These are phyloP conservation scores for Naganishia randhawae DNA, from an alignment of 768 basidiomycete genomes.

Conservation along the genomic window DNA sequence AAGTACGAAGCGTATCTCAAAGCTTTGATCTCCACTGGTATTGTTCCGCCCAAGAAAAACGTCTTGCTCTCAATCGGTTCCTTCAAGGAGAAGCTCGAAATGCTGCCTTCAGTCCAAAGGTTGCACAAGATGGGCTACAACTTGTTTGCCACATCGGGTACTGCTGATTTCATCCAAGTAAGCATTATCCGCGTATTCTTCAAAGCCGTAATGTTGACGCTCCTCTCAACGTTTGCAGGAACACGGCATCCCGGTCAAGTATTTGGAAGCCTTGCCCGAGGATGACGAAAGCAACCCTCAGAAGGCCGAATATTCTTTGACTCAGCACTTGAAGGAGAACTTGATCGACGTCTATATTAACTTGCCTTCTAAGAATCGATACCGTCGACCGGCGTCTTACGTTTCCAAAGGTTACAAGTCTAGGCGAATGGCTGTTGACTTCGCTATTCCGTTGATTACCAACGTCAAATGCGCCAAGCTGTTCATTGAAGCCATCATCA, in stretches of 20 bases:
- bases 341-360: slow-evolving; percentile 99
- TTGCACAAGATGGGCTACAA: slow-evolving; percentile 88
- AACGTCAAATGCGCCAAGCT: slow-evolving; percentile 99
- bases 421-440: slow-evolving; percentile 97
- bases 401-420: slow-evolving; percentile 94
- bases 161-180: slow-evolving; percentile 82
- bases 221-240: slow-evolving; percentile 55
- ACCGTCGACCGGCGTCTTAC: slow-evolving; percentile 93
- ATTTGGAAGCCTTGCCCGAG: slow-evolving; percentile 74
- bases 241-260: slow-evolving; percentile 96
- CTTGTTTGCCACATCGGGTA: slow-evolving; percentile 94
- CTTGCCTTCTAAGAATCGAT: slow-evolving; percentile 94
- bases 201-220: neutral
- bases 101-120: slow-evolving; percentile 91
- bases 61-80: slow-evolving; percentile 94
- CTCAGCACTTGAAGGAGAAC: slow-evolving; percentile 86
- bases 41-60: slow-evolving; percentile 92
- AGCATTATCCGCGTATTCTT: neutral
- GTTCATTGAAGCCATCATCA: slow-evolving; percentile 71
- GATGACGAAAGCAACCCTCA: slow-evolving; percentile 65
- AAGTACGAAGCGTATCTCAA: slow-evolving; percentile 99
- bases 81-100: slow-evolving; percentile 94
- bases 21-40: slow-evolving; percentile 92
- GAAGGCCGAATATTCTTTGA: slow-evolving; percentile 95
- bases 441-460: slow-evolving; percentile 92